A percentile compares a stretch with the other conserved stretches of the same genome.
phyloP scores from a whole-genome alignment of 2,329 filamentous ascomycete genomes.

The Dothistroma septosporum region DNA sequence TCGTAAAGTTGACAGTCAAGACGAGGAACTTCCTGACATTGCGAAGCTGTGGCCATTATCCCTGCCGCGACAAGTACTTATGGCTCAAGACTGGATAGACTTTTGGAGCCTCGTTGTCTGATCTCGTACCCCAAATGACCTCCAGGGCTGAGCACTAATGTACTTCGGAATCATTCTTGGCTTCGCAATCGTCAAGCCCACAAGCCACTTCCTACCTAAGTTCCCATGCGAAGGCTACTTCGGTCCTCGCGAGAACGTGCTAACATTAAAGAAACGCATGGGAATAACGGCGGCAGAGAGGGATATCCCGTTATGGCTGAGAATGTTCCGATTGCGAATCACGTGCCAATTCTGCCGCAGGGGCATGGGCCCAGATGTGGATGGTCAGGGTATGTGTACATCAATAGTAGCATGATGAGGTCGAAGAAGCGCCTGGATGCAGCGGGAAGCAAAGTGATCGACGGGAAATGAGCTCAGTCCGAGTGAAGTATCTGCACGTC shows the following conservation, averaged over 20 bases:
- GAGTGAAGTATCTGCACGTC: too few relatives aligned
- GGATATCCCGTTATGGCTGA: background rate
- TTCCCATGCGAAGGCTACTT: conserved; percentile 49
- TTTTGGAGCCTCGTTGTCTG: conserved; percentile 35
- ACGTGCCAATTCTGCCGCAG: background rate
- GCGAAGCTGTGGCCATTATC: conserved; percentile 46
- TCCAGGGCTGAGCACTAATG: background rate
- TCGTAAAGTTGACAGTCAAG: background rate
- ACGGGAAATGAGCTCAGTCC: too few relatives aligned
- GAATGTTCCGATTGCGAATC: background rate
- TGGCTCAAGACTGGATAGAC: conserved; percentile 47
- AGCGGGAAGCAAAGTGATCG: too few relatives aligned
- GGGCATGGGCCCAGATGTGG: background rate
- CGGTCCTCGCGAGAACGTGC: conserved; percentile 57
- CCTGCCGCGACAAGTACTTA: conserved; percentile 59
- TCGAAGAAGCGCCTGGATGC: too few relatives aligned
- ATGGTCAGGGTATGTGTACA: background rate
- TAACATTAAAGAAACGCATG: background rate
- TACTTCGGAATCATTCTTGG: conserved; percentile 50
- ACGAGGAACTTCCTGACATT: conserved; percentile 2
- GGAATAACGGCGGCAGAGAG: background rate
- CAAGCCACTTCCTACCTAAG: conserved; percentile 25
- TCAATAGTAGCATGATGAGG: too few relatives aligned
- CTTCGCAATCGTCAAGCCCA: conserved; percentile 41
- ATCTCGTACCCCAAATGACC: conserved; percentile 22